These are phyloP conservation scores for Myxozyma sirexii DNA, from an alignment of 805 yeast species.

Conservation along the genomic window DNA sequence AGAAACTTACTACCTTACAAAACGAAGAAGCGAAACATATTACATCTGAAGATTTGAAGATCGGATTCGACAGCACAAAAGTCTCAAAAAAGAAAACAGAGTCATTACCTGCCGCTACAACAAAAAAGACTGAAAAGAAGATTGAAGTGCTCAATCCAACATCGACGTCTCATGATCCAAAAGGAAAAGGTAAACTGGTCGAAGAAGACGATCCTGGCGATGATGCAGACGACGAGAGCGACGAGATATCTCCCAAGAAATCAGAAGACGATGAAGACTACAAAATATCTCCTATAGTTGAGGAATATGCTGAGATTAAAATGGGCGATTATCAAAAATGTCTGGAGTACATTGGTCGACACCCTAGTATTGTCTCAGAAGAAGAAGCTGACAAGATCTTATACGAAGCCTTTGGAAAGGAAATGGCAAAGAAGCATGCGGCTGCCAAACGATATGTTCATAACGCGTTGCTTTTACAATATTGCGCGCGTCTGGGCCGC, in stretches of 20 bases:
- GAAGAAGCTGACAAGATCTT: constrained; percentile 88
- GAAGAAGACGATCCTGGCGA: constrained; percentile 16
- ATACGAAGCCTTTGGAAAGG: constrained; percentile 88
- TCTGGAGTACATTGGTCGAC: constrained; percentile 53
- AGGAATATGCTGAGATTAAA: constrained; percentile 62
- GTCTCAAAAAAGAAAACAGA: constrained; percentile 58
- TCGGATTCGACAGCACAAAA: constrained; percentile 87
- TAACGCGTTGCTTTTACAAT: constrained; percentile 79
- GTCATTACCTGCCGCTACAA: constrained; percentile 40
- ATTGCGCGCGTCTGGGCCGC: constrained; percentile 52
- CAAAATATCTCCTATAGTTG: constrained; percentile 62
- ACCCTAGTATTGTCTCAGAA: constrained; percentile 72
- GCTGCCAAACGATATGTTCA: constrained; percentile 69
- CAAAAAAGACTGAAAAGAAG: constrained; percentile 35
- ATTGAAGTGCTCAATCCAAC: constrained; percentile 44
- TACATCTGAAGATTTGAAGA: constrained; percentile 86
- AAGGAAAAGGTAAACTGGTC: constrained; percentile 5
- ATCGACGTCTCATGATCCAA: constrained; percentile 15
- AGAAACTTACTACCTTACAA: constrained; percentile 66
- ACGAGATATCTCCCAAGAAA: neutral
- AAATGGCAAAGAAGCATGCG: constrained; percentile 60
- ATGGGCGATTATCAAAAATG: constrained; percentile 52
- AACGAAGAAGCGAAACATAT: constrained; percentile 75
- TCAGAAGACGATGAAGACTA: constrained; percentile 34
- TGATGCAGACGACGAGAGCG: constrained; percentile 12